Base-by-base conservation (phyloP, 768 basidiomycete species). In the Calocybe cyanea region DNA sequence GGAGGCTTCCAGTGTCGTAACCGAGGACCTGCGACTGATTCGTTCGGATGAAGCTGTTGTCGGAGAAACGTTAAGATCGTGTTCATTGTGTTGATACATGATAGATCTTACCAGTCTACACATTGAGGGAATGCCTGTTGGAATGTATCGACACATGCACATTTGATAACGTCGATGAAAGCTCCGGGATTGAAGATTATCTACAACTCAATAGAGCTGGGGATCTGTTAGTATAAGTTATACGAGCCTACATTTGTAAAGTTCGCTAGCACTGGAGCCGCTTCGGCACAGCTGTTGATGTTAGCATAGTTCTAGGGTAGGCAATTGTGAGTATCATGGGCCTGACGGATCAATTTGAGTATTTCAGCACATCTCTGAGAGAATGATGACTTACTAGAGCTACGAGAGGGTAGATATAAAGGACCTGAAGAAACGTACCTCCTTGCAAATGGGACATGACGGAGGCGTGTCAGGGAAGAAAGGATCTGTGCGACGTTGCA, bases 141-240 rank as follows among this genome's bases (percentile, higher is more conserved):
- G 52, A 70, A 71, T 0, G 68, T 68, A 45, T 71, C 68, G 2
- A 71, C 66, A 56, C 84, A 86, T 4, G 81, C 71, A 61, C 83
- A 84, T 62, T 77, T 71, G 57, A 84, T 82, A 36, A 80, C 68
- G 53, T 75, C 71, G 50, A 83, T 68, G 61, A 83, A 83, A 1
- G 75, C 76, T 21, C 77, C 75, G 1, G 83, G 83, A 50, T 83
- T 81, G 54, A 78, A 77, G 36, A 84, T 72, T 52, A 85, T 68
- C 82, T 84, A n/a, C n/a, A n/a, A n/a, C n/a, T n/a, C n/a, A n/a
- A n/a, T n/a, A n/a, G n/a, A n/a, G n/a, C n/a, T n/a, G n/a, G n/a
- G n/a, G n/a, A n/a, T n/a, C n/a, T n/a, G n/a, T n/a, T n/a, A n/a
- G n/a, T n/a, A n/a, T n/a, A n/a, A n/a, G n/a, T n/a, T n/a, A n/a